Conservation (phyloP, 148 eudicot species). For the Vaccinium macrocarpon region DNA sequence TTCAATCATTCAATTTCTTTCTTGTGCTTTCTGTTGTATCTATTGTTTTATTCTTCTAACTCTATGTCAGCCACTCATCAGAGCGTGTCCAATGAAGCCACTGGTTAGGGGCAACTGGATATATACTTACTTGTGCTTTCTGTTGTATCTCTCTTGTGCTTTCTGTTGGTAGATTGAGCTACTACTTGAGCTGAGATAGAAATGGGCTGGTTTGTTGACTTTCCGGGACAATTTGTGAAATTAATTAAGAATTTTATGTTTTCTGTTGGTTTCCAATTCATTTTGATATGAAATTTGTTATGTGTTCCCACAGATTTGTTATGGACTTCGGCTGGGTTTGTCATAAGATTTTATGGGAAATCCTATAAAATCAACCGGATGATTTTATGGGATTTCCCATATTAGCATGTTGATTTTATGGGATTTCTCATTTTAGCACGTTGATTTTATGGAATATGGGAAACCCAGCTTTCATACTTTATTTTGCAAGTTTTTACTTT, state of each 20-base stretch:
- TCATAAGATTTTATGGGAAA: too few species aligned
- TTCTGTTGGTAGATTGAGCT: not conserved
- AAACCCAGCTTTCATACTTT: too few species aligned
- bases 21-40: not conserved
- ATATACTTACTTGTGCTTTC: not conserved
- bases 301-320: not conserved
- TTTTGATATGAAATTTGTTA: not conserved
- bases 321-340: not conserved
- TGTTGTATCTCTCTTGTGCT: not conserved
- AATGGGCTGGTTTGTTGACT: not conserved
- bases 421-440: too few species aligned
- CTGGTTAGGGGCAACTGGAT: not conserved
- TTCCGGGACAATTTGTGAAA: not conserved
- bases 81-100: not conserved
- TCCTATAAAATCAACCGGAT: too few species aligned
- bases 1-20: not conserved
- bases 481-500: not conserved
- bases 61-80: not conserved
- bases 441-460: too few species aligned
- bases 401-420: too few species aligned
- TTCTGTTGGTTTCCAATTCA: not conserved
- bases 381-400: too few species aligned
- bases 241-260: not conserved
- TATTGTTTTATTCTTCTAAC: not conserved
- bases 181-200: not conserved